A percentile compares a stretch with the other conserved stretches of the same genome.
phyloP scores from a whole-genome alignment of 1,139 yeast genomes.

The Scheffersomyces insectosa region DNA sequence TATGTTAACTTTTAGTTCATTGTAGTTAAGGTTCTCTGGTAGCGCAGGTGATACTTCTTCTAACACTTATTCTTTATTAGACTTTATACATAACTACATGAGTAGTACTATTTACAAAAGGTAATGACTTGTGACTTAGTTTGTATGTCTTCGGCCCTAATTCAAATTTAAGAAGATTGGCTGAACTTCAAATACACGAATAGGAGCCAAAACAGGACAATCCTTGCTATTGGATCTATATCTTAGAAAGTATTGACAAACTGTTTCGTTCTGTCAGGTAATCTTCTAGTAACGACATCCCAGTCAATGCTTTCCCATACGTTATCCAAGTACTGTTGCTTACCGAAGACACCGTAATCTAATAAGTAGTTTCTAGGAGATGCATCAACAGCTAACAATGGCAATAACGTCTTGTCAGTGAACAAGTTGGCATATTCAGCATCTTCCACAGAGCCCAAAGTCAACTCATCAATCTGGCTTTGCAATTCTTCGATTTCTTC shows the following conservation, averaged over 20 bases:
- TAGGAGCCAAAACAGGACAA: too few relatives aligned
- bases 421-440: conserved; percentile 41
- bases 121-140: not conserved
- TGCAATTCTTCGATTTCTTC: conserved; percentile 11
- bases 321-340: conserved; percentile 63
- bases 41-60: too few relatives aligned
- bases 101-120: not conserved
- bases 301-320: conserved; percentile 75
- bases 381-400: conserved; percentile 68
- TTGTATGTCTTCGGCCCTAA: not conserved
- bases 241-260: conserved; percentile 10
- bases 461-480: conserved; percentile 17
- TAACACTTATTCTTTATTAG: not conserved
- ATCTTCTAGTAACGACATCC: conserved; percentile 60
- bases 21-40: too few relatives aligned
- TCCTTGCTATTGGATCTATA: not conserved
- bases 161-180: too few relatives aligned
- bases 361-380: conserved; percentile 67
- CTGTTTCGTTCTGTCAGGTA: conserved; percentile 46
- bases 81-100: conserved; percentile 2
- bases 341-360: conserved; percentile 80
- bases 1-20: too few relatives aligned
- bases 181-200: too few relatives aligned
- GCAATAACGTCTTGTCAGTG: conserved; percentile 50
- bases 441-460: conserved; percentile 43